phyloP scores from a whole-genome alignment of 2,329 filamentous ascomycete genomes.

The Calonectria pseudoturangicola region DNA sequence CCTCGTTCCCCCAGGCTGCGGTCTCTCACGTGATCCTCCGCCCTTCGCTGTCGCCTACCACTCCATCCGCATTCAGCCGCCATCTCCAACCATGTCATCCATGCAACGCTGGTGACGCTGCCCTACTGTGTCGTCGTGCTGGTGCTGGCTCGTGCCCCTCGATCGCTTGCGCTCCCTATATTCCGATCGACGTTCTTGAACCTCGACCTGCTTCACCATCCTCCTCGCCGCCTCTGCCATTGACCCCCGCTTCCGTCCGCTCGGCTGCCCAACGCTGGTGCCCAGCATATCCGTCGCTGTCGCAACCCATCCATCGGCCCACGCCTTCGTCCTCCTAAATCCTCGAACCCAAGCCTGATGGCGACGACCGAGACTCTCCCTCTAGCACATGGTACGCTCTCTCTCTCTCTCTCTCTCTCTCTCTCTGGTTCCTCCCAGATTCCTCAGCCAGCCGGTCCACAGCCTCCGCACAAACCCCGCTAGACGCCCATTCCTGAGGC shows the following conservation, averaged over 20 bases:
- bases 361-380: conserved; percentile 54
- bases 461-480: conserved; percentile 37
- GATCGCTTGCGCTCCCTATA: conserved; percentile 38
- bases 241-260: conserved; percentile 44
- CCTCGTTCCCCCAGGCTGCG: conserved; percentile 7
- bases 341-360: conserved; percentile 45
- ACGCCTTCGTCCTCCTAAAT: conserved; percentile 34
- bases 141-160: conserved; percentile 44
- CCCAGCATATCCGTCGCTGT: conserved; percentile 35
- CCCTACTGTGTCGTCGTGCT: conserved; percentile 31
- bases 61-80: conserved; percentile 37
- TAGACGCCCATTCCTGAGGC: conserved; percentile 15
- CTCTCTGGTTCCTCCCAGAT: not conserved
- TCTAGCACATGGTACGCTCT: conserved; percentile 52
- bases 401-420: not conserved
- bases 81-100: conserved; percentile 38
- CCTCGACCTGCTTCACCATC: conserved; percentile 33
- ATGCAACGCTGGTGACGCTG: conserved; percentile 39
- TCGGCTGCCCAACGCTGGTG: conserved; percentile 47
- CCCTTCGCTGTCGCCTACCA: not conserved
- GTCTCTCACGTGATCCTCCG: conserved; percentile 36
- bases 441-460: conserved; percentile 12
- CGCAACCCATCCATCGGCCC: conserved; percentile 35
- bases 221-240: conserved; percentile 35
- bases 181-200: conserved; percentile 33